These are phyloP conservation scores for Aspergillus carlsbadensis DNA, from an alignment of 495 filamentous ascomycete species.

Conservation along the genomic window DNA sequence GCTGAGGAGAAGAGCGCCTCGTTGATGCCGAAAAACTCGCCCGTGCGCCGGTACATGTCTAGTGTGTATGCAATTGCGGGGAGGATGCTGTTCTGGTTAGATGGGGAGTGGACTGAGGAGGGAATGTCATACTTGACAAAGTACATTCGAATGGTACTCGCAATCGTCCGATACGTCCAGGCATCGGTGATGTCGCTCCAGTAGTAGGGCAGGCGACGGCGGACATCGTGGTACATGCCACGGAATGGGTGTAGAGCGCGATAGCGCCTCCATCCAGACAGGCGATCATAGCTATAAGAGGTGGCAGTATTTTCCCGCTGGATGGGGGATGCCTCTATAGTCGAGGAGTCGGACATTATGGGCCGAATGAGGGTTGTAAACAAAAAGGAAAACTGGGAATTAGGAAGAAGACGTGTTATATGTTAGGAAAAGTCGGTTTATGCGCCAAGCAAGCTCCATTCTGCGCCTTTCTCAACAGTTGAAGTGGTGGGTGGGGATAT, in stretches of 20 bases:
- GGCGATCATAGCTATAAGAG: constrained; percentile 16
- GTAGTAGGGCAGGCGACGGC: constrained; percentile 64
- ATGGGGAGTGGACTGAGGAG: background rate
- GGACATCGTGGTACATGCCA: constrained; percentile 66
- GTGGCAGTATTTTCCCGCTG: constrained; percentile 7
- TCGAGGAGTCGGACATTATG: background rate
- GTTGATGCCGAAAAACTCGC: constrained; percentile 70
- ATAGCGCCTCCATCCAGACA: constrained; percentile 17
- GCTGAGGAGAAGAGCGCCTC: constrained; percentile 71
- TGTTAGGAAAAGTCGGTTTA: too few species aligned
- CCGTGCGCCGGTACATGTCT: constrained; percentile 72
- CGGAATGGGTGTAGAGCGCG: constrained; percentile 14
- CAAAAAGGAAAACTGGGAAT: too few species aligned
- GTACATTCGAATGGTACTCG: constrained; percentile 76
- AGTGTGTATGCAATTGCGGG: constrained; percentile 73
- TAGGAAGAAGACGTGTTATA: too few species aligned
- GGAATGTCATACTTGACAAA: constrained; percentile 63
- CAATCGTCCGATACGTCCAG: constrained; percentile 69
- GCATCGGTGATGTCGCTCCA: constrained; percentile 69
- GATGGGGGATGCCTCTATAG: background rate
- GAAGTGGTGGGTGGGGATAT: too few species aligned
- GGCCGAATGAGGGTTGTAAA: background rate
- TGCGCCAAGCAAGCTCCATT: too few species aligned
- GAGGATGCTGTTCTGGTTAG: constrained; percentile 52
- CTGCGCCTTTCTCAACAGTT: too few species aligned